Base-by-base conservation (phyloP, 2,329 filamentous ascomycete species). In the Ilyonectria robusta region DNA sequence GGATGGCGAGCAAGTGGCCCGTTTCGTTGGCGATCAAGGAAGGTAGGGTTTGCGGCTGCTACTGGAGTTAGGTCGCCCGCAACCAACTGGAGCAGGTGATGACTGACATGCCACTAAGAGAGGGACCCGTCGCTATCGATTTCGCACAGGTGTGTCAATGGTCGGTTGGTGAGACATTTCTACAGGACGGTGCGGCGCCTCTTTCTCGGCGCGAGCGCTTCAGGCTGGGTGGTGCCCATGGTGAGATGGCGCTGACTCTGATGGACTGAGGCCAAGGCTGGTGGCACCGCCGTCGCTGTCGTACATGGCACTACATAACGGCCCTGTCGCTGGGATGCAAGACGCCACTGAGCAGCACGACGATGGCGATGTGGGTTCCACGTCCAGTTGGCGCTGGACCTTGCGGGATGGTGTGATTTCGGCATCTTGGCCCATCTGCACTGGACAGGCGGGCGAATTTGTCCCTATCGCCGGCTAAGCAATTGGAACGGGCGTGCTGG, bases 111-210 rank as follows among this genome's bases (percentile, higher is more conserved):
- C 65, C 64, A 60, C 71, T 73, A 74, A 42, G 6, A n/a, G 17
- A 63, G 40, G 62, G 68, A 61, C 67, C 70, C 66, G 59, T 72
- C 59, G 66, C 65, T 62, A 62, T 74, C 67, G 65, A 72, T 69
- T 70, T 70, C 66, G 67, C 64, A 66, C 57, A 71, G 59, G 66
- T 54, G 63, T 64, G 57, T 61, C 55, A 53, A 58, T 66, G 66
- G 59, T 68, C 69, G 56, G 65, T 51, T 67, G 65, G 65, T 75
- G 74, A 76, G 74, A 71, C 74, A 76, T 76, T 76, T 76, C 72
- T 76, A 55, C 56, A 68, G 61, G 65, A 68, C 48, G 65, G 54
- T 55, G 46, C 54, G 64, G 65, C 42, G 70, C 60, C 57, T 65
- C 66, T 56, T 73, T 65, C 29, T 67, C 53, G 50, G 59, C 37